phyloP scores from a whole-genome alignment of 768 basidiomycete species.

The Termitomyces sp. region DNA sequence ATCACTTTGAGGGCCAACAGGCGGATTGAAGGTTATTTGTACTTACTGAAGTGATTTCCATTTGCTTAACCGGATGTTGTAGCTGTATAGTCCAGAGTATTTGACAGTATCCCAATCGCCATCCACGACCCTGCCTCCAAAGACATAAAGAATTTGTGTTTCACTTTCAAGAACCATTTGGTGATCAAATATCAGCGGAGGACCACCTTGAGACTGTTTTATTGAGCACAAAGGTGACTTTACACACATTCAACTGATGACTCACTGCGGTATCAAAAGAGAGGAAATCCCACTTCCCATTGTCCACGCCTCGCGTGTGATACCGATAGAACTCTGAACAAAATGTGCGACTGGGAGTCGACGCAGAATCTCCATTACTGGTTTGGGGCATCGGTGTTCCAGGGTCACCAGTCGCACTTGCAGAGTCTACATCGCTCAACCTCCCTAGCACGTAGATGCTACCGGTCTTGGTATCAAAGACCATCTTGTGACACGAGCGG shows the following conservation, averaged over 20 bases:
- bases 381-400: slow-evolving; percentile 9
- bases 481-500: slow-evolving; percentile 79
- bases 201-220: slow-evolving; percentile 56
- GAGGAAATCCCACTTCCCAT: slow-evolving; percentile 70
- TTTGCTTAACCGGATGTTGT: slow-evolving; percentile 56
- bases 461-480: slow-evolving; percentile 66
- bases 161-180: slow-evolving; percentile 77
- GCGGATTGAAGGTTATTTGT: background rate
- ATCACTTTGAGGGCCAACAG: background rate
- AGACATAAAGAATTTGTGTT: slow-evolving; percentile 67
- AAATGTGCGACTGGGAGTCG: slow-evolving; percentile 23
- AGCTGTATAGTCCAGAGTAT: slow-evolving; percentile 72
- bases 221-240: slow-evolving; percentile 1
- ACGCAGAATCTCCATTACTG: slow-evolving; percentile 9
- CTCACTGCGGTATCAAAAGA: slow-evolving; percentile 64
- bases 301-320: slow-evolving; percentile 55
- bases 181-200: slow-evolving; percentile 73
- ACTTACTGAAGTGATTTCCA: slow-evolving; percentile 70
- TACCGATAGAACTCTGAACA: slow-evolving; percentile 77
- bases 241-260: background rate
- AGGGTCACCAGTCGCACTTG: slow-evolving; percentile 20
- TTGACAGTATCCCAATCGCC: slow-evolving; percentile 54
- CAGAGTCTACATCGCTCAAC: slow-evolving; percentile 50
- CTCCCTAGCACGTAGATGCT: slow-evolving; percentile 72
- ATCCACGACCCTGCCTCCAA: slow-evolving; percentile 70